Evolutionary conservation across 2,329 filamentous ascomycete genomes (phyloP).

Genomic region (Aureobasidium sp.): DNA sequence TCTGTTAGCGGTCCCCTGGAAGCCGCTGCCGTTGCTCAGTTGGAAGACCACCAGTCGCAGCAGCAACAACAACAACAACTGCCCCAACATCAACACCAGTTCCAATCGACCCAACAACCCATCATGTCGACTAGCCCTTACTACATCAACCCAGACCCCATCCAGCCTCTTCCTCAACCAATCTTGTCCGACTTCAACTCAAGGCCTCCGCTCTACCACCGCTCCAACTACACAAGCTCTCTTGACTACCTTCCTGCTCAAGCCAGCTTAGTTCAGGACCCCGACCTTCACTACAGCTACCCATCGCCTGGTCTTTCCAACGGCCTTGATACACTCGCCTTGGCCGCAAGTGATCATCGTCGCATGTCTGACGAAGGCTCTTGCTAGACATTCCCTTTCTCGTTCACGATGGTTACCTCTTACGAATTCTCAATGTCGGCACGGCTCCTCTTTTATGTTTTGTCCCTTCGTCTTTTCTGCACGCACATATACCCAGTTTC

Average conservation of each 20-base stretch:
- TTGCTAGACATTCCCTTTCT: background rate
- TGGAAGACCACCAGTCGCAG: conserved; percentile 21
- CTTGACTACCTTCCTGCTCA: conserved; percentile 26
- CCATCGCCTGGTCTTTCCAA: conserved; percentile 30
- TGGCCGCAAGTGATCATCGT: conserved; percentile 29
- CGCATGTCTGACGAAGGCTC: conserved; percentile 25
- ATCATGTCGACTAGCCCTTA: conserved; percentile 23
- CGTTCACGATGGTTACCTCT: background rate
- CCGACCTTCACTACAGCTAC: conserved; percentile 25
- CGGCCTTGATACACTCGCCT: conserved; percentile 29
- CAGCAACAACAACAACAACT: conserved; percentile 15
- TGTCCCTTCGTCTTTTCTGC: conserved; percentile 1
- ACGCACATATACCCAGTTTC: conserved; percentile 14
- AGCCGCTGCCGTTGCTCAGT: conserved; percentile 27
- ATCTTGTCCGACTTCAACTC: conserved; percentile 23
- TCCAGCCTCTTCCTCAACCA: conserved; percentile 26
- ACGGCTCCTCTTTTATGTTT: conserved; percentile 4
- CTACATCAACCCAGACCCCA: conserved; percentile 27
- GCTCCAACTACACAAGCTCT: conserved; percentile 24
- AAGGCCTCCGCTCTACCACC: conserved; percentile 26
- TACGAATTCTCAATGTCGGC: conserved; percentile 1
- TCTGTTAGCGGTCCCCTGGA: conserved; percentile 23
- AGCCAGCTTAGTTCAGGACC: conserved; percentile 22
- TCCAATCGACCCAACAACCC: conserved; percentile 15
- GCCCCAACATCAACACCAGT: conserved; percentile 17